phyloP scores from a whole-genome alignment of 805 yeast species.

The Metschnikowia santaceciliae region DNA sequence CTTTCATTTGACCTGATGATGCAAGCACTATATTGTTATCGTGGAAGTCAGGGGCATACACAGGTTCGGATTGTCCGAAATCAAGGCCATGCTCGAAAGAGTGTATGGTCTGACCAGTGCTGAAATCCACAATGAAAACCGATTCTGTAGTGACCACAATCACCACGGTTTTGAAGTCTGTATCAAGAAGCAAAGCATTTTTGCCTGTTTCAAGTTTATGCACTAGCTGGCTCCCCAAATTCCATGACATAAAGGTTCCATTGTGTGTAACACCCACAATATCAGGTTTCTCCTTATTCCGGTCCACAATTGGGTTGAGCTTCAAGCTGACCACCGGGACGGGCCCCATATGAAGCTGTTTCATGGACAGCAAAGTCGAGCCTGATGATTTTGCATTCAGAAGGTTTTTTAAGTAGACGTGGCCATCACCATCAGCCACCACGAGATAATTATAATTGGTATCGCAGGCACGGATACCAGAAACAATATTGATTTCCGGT shows the following conservation, averaged over 20 bases:
- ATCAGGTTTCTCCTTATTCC: conserved; percentile 23
- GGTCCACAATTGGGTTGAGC: conserved; percentile 22
- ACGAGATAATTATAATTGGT: conserved; percentile 33
- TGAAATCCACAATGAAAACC: conserved; percentile 20
- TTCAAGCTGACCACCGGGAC: conserved; percentile 19
- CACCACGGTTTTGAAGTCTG: conserved; percentile 27
- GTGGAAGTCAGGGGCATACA: conserved; percentile 30
- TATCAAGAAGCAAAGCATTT: conserved; percentile 3
- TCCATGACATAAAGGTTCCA: conserved; percentile 28
- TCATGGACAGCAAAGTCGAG: conserved; percentile 22
- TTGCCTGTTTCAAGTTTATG: conserved; percentile 1
- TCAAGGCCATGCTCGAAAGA: conserved; percentile 17
- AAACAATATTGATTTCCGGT: conserved; percentile 26
- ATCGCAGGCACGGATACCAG: conserved; percentile 18
- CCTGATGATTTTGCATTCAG: conserved; percentile 29
- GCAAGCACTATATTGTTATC: conserved; percentile 27
- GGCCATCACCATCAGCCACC: conserved; percentile 27
- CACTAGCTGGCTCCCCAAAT: conserved; percentile 10
- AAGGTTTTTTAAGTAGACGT: conserved; percentile 30
- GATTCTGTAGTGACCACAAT: conserved; percentile 18
- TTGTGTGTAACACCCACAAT: conserved; percentile 22
- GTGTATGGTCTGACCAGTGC: conserved; percentile 5
- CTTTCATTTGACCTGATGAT: conserved; percentile 19
- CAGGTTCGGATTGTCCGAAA: conserved; percentile 7
- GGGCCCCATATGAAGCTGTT: conserved; percentile 12